A percentile compares a stretch with the other conserved stretches of the same genome.
These are phyloP conservation scores for Cocos nucifera DNA, from an alignment of 176 grass and related monocot genomes.

Conservation along the genomic window DNA sequence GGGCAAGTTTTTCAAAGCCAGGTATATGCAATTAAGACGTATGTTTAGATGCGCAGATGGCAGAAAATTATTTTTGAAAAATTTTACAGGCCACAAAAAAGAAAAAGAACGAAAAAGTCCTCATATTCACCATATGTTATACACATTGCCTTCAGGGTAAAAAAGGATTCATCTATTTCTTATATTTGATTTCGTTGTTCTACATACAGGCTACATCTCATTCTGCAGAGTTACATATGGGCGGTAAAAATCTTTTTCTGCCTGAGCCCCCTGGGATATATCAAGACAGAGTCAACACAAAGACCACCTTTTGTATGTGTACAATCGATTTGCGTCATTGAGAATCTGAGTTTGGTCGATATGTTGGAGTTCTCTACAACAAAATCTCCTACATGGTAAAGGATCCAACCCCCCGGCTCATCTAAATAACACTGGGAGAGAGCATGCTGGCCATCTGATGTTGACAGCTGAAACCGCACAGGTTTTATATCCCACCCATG, in stretches of 20 bases:
- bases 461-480: background rate
- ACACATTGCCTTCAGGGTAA: too few relatives aligned
- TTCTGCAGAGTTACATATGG: too few relatives aligned
- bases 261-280: background rate
- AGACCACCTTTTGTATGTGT: slow-evolving; percentile 6
- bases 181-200: too few relatives aligned
- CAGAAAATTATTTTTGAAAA: too few relatives aligned
- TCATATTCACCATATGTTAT: too few relatives aligned
- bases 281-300: slow-evolving; percentile 10
- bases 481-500: slow-evolving; percentile 15
- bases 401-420: slow-evolving; percentile 4
- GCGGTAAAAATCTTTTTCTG: background rate
- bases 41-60: too few relatives aligned
- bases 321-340: slow-evolving; percentile 9
- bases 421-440: background rate
- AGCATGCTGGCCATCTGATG: slow-evolving; percentile 3
- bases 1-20: too few relatives aligned
- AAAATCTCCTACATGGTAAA: slow-evolving; percentile 15
- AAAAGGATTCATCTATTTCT: too few relatives aligned
- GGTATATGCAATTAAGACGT: too few relatives aligned
- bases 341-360: slow-evolving; percentile 2
- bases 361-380: background rate
- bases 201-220: too few relatives aligned
- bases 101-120: too few relatives aligned
- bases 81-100: too few relatives aligned